phyloP scores from a whole-genome alignment of 306 rosid species.

The Malus asiatica region DNA sequence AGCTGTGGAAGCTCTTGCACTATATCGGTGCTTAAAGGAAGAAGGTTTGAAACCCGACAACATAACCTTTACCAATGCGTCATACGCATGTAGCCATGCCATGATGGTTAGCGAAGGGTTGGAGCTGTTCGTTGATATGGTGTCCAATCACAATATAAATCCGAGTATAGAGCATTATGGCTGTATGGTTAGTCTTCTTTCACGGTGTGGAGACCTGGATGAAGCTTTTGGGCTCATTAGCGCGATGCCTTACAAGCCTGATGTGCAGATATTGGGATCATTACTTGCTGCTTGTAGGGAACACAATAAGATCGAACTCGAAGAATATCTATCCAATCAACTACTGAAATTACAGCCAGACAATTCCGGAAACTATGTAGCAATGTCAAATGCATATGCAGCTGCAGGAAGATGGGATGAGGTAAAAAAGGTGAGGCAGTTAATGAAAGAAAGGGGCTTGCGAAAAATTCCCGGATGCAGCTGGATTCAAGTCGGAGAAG shows the following conservation, averaged over 20 bases:
- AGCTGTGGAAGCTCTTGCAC: slow-evolving; percentile 51
- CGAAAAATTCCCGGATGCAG: slow-evolving; percentile 70
- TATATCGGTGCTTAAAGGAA: slow-evolving; percentile 35
- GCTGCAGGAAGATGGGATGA: slow-evolving; percentile 61
- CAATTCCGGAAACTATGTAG: slow-evolving; percentile 75
- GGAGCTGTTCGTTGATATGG: slow-evolving; percentile 58
- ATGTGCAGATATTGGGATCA: slow-evolving; percentile 68
- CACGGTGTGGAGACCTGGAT: slow-evolving; percentile 45
- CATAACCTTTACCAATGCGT: slow-evolving; percentile 51
- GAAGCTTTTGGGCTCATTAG: slow-evolving; percentile 52
- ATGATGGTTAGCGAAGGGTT: slow-evolving; percentile 51
- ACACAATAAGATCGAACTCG: slow-evolving; percentile 47
- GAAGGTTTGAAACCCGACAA: slow-evolving; percentile 45
- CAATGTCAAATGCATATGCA: slow-evolving; percentile 67
- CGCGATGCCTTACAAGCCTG: slow-evolving; percentile 57
- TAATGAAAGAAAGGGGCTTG: slow-evolving; percentile 61
- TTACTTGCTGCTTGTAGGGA: slow-evolving; percentile 57
- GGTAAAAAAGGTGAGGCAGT: slow-evolving; percentile 46
- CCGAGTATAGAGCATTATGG: slow-evolving; percentile 63
- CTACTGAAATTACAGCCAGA: slow-evolving; percentile 52
- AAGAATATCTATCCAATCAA: slow-evolving; percentile 40
- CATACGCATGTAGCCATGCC: slow-evolving; percentile 69
- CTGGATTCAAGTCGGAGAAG: slow-evolving; percentile 73
- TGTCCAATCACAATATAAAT: slow-evolving; percentile 39
- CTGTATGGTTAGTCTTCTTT: slow-evolving; percentile 61